These are phyloP conservation scores for Sicyos edulis DNA, from an alignment of 306 rosid species.

Conservation along the genomic window DNA sequence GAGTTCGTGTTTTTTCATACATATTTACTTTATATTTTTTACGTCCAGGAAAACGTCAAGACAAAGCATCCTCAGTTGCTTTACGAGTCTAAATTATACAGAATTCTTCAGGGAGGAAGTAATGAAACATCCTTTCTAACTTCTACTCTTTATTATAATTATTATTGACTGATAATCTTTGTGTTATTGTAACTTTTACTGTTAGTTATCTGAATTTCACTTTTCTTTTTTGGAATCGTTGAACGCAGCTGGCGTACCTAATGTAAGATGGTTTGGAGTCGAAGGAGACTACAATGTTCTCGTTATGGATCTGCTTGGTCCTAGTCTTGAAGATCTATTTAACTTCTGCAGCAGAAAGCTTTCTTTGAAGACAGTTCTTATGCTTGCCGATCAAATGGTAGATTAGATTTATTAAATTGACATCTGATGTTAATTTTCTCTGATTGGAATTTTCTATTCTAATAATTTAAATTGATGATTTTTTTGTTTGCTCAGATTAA, in stretches of 20 bases:
- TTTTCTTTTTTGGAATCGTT: slow-evolving; percentile 19
- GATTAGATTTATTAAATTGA: slow-evolving; percentile 16
- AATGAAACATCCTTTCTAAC: slow-evolving; percentile 27
- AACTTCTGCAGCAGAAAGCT: slow-evolving; percentile 93
- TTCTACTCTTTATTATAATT: not conserved
- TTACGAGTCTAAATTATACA: slow-evolving; percentile 89
- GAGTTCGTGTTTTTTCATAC: not conserved
- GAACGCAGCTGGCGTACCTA: slow-evolving; percentile 82
- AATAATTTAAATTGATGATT: not conserved
- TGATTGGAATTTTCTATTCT: not conserved
- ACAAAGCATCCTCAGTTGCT: slow-evolving; percentile 97
- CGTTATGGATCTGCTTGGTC: slow-evolving; percentile 96
- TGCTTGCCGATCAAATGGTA: slow-evolving; percentile 99
- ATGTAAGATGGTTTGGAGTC: slow-evolving; percentile 92
- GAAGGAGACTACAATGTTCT: slow-evolving; percentile 93
- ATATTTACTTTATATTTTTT: not conserved
- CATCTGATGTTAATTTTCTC: not conserved
- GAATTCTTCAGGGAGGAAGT: slow-evolving; percentile 98
- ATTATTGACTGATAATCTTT: not conserved
- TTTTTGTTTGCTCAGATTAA: slow-evolving; percentile 48
- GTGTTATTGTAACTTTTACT: not conserved
- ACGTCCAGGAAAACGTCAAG: slow-evolving; percentile 79
- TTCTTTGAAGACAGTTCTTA: slow-evolving; percentile 26
- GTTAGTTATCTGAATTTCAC: not conserved
- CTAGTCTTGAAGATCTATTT: slow-evolving; percentile 94